Evolutionary conservation across 1,284 basidiomycete genomes (phyloP), one percentile per base, ranked within the genome.

Genomic region (Flammula alnicola): DNA sequence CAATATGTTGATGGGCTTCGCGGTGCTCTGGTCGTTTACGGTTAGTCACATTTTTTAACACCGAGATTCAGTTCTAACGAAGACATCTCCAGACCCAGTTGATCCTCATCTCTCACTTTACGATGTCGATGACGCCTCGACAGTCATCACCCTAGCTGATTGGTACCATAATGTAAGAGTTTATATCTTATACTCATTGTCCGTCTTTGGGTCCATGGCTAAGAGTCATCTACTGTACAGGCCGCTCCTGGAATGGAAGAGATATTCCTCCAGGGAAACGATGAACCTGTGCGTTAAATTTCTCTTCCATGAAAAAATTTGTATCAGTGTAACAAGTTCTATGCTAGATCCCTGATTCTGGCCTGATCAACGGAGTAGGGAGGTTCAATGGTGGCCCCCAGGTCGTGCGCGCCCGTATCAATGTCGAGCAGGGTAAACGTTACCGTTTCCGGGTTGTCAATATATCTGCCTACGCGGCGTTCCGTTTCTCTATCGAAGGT

Each of bases 381-480:
- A 63, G 72, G 5, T 80, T 63, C 54, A 50, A 62, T 6, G 67
- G 64, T 5, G 72, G 70, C 3, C 70, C 70, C 5, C 58, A 59
- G 23, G 63, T 69, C 12, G 58, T 63, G 1, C 66, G 63, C 49
- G 51, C 69, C 11, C 63, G 67, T 8, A 54, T 72, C 49, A 70
- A 68, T 47, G 72, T 75, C 26, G 45, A 57, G 8, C 35, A 55
- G 10, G 70, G 69, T 14, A 71, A 69, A 44, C 71, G 70, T 36
- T 77, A 81, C 60, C 62, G 70, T 19, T 61, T 72, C 58, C 63
- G 84, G 14, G 60, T 86, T 47, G 72, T 86, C 70, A 78, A 77
- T 67, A 66, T 69, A n/a, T 68, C 68, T 16, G 66, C 67, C 17
- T 62, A 66, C 16, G 63, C 63, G 14, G 62, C 60, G n/a, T 72